phyloP scores from a whole-genome alignment of 805 yeast species.

The Hyphopichia homilentoma region DNA sequence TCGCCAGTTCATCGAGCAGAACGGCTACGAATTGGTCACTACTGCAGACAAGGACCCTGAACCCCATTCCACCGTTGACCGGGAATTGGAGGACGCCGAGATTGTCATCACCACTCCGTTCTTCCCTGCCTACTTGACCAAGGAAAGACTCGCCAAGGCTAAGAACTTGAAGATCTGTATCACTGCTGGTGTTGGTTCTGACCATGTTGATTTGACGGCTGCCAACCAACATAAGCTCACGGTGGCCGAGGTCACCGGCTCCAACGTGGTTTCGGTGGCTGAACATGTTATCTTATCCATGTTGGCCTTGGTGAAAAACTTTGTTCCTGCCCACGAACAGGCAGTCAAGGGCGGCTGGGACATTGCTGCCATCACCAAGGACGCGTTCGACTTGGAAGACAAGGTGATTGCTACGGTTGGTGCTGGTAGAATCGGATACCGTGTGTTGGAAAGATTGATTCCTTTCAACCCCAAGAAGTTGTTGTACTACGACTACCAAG shows the following conservation, averaged over 20 bases:
- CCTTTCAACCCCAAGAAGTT: constrained; percentile 75
- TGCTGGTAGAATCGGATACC: constrained; percentile 77
- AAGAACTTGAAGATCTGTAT: constrained; percentile 65
- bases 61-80: constrained; percentile 53
- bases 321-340: constrained; percentile 74
- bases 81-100: constrained; percentile 67
- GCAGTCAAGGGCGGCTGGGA: constrained; percentile 64
- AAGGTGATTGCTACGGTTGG: constrained; percentile 80
- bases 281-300: constrained; percentile 79
- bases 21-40: constrained; percentile 65
- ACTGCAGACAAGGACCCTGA: constrained; percentile 69
- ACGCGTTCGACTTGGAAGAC: constrained; percentile 70
- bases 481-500: constrained; percentile 72
- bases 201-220: constrained; percentile 71
- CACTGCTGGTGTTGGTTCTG: constrained; percentile 86
- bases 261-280: constrained; percentile 76
- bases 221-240: constrained; percentile 61
- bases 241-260: constrained; percentile 79
- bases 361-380: constrained; percentile 72
- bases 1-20: constrained; percentile 54
- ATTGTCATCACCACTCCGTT: constrained; percentile 79
- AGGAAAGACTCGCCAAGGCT: constrained; percentile 64
- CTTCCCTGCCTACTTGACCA: constrained; percentile 73
- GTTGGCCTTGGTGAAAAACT: constrained; percentile 67
- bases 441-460: constrained; percentile 65